Conservation (phyloP, 768 basidiomycete genomes). For the Rhodotorula toruloides region DNA sequence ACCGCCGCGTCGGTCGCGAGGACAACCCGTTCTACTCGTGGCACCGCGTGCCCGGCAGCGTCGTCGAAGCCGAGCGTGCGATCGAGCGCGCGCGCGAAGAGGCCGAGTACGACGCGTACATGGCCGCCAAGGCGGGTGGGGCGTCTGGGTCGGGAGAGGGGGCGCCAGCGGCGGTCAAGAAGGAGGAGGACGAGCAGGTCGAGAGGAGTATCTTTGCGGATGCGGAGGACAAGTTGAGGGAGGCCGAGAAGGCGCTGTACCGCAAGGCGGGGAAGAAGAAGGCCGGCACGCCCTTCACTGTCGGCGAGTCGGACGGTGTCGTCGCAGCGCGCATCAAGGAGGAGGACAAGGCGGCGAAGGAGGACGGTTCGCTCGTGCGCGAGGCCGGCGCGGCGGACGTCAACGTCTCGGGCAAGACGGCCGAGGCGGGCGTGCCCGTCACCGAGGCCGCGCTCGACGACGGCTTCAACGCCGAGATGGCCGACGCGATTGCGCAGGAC, state of each 20-base stretch:
- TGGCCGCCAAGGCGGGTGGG: background rate
- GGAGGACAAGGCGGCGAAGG: background rate
- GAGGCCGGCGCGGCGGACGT: slow-evolving; percentile 10
- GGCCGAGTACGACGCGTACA: background rate
- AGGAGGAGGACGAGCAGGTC: background rate
- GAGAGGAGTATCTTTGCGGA: slow-evolving; percentile 7
- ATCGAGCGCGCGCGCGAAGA: slow-evolving; percentile 7
- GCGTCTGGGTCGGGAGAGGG: background rate
- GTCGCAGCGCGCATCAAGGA: background rate
- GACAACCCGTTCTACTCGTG: slow-evolving; percentile 36
- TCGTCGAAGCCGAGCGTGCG: slow-evolving; percentile 16
- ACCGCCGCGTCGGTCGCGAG: slow-evolving; percentile 16
- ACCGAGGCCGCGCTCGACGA: slow-evolving; percentile 19
- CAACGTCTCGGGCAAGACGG: background rate
- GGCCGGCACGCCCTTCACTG: background rate
- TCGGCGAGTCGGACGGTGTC: background rate
- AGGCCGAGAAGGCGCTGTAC: slow-evolving; percentile 1
- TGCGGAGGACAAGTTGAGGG: slow-evolving; percentile 9
- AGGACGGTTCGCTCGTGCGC: background rate
- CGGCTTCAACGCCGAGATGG: slow-evolving; percentile 33
- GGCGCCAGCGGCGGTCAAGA: background rate
- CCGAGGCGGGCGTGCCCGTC: slow-evolving; percentile 10
- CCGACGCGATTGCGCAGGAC: slow-evolving; percentile 12
- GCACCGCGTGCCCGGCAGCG: slow-evolving; percentile 15
- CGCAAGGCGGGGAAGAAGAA: slow-evolving; percentile 6